Conservation (phyloP, 805 yeast genomes). For the Yarrowia deformans region DNA sequence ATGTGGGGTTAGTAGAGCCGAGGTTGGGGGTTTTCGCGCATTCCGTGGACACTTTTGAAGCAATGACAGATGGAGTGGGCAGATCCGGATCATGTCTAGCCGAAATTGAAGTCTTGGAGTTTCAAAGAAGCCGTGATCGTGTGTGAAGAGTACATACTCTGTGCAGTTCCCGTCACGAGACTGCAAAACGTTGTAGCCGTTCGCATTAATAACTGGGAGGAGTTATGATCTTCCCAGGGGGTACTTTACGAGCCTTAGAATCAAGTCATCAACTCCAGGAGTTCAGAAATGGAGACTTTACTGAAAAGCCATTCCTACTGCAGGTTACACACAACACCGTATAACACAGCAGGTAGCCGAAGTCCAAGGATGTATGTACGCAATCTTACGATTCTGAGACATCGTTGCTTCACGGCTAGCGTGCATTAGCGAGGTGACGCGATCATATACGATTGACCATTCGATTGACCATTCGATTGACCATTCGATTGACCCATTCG, state of each 20-base stretch:
- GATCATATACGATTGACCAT: too few species aligned
- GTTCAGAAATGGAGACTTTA: not conserved
- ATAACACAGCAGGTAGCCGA: not conserved
- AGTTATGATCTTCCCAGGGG: not conserved
- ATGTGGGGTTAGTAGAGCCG: conserved; percentile 17
- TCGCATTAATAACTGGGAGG: not conserved
- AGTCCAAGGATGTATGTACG: not conserved
- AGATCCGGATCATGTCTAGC: not conserved
- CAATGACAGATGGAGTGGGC: too few species aligned
- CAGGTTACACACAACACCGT: not conserved
- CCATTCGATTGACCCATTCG: too few species aligned
- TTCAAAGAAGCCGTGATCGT: too few species aligned
- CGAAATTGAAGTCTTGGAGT: not conserved
- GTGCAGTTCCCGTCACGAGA: not conserved
- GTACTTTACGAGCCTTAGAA: not conserved
- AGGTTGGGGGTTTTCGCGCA: conserved; percentile 5
- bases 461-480: too few species aligned
- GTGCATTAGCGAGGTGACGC: conserved; percentile 6
- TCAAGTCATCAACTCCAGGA: not conserved
- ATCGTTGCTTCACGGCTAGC: not conserved
- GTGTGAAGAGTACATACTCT: too few species aligned
- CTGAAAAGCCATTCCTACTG: not conserved
- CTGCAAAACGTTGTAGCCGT: not conserved
- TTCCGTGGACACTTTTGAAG: not conserved
- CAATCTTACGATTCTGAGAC: conserved; percentile 8